Evolutionary conservation across 768 basidiomycete genomes (phyloP), one percentile per base, ranked within the genome.

Genomic region (Hydnomerulius pinastri): DNA sequence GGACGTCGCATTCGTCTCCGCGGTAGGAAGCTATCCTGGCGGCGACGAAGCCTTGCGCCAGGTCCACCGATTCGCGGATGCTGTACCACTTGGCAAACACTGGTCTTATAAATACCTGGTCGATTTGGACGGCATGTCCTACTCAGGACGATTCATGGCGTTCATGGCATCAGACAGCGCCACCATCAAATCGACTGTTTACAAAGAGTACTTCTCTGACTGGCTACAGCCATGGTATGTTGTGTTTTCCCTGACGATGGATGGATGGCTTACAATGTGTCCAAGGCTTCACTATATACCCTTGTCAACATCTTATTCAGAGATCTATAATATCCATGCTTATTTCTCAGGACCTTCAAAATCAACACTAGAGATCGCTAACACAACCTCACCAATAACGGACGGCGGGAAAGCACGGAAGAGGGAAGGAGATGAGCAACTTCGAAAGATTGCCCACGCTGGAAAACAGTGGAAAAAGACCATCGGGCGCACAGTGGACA

Each of bases 101-200:
- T 98, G 95, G 95, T 75, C 85, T 51, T 92, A 94, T 75, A 96
- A 97, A 73, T 92, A 95, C 62, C 76, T 96, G 29, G 70, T 95
- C 54, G 95, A 98, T 68, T 69, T 98, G 49, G 95, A 97, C 62
- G 95, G 96, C 13, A 95, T 94, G 90, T 87, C 90, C 17, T 98
- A 98, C 68, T 92, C 88, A 23, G 95, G 87, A 3, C 78, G 92
- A 11, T 94, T 97, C 67, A 83, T 92, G 78, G 79, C 86, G 1
- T 84, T 92, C 63, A 69, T 93, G 59, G 87, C 86, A 36, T 93
- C 88, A 46, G 92, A 96, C 66, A 92, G 91, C 54, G 90, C 85
- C 2, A 90, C 92, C 9, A 69, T 98, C 52, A 98, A 98, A 71
- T 78, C 88, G 17, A 95, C 92, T 0, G 85, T 97, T 3, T 96